phyloP scores from a whole-genome alignment of 2,329 filamentous ascomycete genomes.

The Clonostachys byssicola region DNA sequence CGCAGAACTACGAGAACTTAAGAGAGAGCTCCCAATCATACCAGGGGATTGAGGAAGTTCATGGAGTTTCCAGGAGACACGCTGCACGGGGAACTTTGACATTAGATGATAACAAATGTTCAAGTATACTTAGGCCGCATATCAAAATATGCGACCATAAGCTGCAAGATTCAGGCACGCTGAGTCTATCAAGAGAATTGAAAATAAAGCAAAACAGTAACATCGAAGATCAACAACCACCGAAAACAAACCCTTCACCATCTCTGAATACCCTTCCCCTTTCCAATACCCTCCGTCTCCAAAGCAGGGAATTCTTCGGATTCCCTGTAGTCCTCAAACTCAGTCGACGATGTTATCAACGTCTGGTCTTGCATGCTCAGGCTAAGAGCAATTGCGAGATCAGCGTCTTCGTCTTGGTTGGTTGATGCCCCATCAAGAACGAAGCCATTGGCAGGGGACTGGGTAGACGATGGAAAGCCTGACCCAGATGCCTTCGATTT shows the following conservation, averaged over 20 bases:
- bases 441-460: conserved; percentile 27
- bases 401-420: conserved; percentile 36
- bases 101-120: too few relatives aligned
- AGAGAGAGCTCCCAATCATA: too few relatives aligned
- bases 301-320: conserved; percentile 34
- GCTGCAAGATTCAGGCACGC: neutral
- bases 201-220: neutral
- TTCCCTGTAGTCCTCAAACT: conserved; percentile 1
- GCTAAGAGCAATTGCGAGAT: conserved; percentile 55
- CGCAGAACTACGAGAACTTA: too few relatives aligned
- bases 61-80: too few relatives aligned
- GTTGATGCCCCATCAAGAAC: neutral
- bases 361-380: conserved; percentile 55
- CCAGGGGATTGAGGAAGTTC: too few relatives aligned
- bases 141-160: neutral
- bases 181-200: neutral
- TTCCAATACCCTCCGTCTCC: conserved; percentile 33
- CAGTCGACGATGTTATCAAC: neutral
- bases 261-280: conserved; percentile 34
- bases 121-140: neutral
- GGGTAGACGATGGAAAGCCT: conserved; percentile 18
- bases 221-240: conserved; percentile 8
- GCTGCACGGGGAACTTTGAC: too few relatives aligned
- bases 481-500: conserved; percentile 28
- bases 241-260: conserved; percentile 14